A percentile compares a stretch with the other conserved stretches of the same genome.
Evolutionary conservation across 2,329 filamentous ascomycete species (phyloP).

Genomic region (Pseudocercospora musae): DNA sequence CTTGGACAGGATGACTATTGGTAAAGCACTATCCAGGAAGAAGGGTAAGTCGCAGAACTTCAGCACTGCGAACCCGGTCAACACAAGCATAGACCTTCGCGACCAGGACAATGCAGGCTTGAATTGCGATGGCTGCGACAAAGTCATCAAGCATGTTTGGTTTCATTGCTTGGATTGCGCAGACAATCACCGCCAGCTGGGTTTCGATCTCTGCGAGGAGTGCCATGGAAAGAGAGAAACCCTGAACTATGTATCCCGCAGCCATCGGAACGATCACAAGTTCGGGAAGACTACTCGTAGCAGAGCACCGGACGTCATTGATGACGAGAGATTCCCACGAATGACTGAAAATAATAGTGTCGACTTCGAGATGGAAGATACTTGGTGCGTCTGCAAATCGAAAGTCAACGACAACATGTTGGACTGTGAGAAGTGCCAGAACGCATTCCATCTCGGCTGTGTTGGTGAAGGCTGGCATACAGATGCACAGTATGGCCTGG

Average conservation of each 20-base stretch:
- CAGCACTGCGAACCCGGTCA: background rate
- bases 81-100: background rate
- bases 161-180: background rate
- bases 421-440: too few species aligned
- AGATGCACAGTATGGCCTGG: too few species aligned
- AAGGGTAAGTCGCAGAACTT: background rate
- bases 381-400: too few species aligned
- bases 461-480: too few species aligned
- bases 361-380: too few species aligned
- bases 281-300: background rate
- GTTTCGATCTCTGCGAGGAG: background rate
- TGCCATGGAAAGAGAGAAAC: background rate
- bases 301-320: background rate
- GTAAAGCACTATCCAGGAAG: background rate
- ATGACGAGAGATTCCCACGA: background rate
- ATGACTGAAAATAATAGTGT: too few species aligned
- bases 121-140: background rate
- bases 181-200: background rate
- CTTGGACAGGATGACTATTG: background rate
- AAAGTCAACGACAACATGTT: too few species aligned
- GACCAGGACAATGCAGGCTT: background rate
- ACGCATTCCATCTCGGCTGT: too few species aligned
- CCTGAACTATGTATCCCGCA: background rate
- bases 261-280: background rate
- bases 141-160: background rate